Percentiles rank a stretch among this genome's conserved stretches.
Conservation (phyloP, 192 early-diverging fungal genomes). For the Coemansia sp. region DNA sequence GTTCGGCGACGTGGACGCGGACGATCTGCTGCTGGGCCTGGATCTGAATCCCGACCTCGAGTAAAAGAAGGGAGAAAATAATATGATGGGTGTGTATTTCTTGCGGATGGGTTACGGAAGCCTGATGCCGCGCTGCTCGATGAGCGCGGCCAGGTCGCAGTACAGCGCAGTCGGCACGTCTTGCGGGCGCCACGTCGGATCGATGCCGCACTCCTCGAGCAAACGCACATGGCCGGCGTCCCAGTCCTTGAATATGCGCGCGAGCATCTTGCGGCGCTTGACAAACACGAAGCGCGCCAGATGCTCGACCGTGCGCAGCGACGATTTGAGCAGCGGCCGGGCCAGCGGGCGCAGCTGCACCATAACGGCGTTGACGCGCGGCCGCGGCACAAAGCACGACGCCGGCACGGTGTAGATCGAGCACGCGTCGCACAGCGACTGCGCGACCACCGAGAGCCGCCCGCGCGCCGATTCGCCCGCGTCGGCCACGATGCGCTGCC, state of each 20-base stretch:
- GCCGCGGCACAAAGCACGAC: conserved; percentile 69
- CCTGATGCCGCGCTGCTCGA: conserved; percentile 39
- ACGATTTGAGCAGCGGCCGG: conserved; percentile 46
- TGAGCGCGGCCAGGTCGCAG: conserved; percentile 54
- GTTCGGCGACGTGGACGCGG: conserved; percentile 42
- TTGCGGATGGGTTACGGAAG: conserved; percentile 16
- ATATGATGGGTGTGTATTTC: no score
- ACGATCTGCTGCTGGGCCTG: conserved; percentile 45
- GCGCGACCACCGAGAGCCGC: conserved; percentile 67
- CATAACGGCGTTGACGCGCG: conserved; percentile 69
- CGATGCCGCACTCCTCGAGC: conserved; percentile 53
- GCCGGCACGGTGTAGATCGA: conserved; percentile 59
- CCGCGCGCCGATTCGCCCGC: conserved; percentile 54
- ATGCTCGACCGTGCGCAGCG: conserved; percentile 57
- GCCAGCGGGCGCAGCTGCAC: conserved; percentile 60
- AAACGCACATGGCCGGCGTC: conserved; percentile 33
- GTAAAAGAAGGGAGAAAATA: not conserved
- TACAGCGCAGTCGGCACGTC: conserved; percentile 62
- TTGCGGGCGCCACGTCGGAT: conserved; percentile 58
- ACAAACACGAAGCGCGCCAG: conserved; percentile 62
- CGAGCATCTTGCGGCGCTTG: conserved; percentile 65
- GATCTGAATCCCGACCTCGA: conserved; percentile 53
- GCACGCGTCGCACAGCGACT: conserved; percentile 64
- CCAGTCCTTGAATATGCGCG: conserved; percentile 57
- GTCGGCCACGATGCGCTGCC: conserved; percentile 58